These are phyloP conservation scores for Diutina scorzettiae DNA, from an alignment of 1,139 yeast genomes.

Conservation along the genomic window DNA sequence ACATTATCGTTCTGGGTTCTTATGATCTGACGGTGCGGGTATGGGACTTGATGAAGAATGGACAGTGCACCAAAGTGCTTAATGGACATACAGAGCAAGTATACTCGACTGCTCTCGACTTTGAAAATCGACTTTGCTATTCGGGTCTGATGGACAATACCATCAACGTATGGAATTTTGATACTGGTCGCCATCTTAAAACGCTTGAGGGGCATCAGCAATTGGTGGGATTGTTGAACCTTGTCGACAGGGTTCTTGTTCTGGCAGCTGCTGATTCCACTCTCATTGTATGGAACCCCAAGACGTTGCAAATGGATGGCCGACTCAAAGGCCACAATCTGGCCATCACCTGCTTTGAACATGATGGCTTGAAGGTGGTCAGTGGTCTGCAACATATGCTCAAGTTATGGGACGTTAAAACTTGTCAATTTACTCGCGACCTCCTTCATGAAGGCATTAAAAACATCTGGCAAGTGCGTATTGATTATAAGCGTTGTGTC, in stretches of 20 bases:
- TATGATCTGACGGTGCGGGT: constrained; percentile 87
- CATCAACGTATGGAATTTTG: constrained; percentile 83
- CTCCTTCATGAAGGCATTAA: constrained; percentile 65
- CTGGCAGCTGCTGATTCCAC: constrained; percentile 96
- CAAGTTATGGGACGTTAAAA: constrained; percentile 72
- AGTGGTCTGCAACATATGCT: constrained; percentile 82
- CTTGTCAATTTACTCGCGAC: constrained; percentile 69
- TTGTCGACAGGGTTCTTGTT: constrained; percentile 70
- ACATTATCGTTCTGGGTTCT: constrained; percentile 77
- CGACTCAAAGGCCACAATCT: constrained; percentile 76
- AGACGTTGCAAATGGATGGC: constrained; percentile 53
- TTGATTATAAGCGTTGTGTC: constrained; percentile 74
- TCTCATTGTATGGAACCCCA: constrained; percentile 85
- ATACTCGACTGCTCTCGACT: constrained; percentile 77
- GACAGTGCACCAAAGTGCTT: constrained; percentile 60
- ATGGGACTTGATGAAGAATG: constrained; percentile 71
- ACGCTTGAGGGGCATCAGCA: constrained; percentile 80
- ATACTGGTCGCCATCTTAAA: constrained; percentile 54
- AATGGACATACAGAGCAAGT: constrained; percentile 82
- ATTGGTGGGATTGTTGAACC: constrained; percentile 74
- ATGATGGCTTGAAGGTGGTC: constrained; percentile 72
- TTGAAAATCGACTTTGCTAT: constrained; percentile 63
- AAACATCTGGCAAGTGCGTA: constrained; percentile 90
- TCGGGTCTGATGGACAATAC: constrained; percentile 90
- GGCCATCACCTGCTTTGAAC: constrained; percentile 90